Conservation (phyloP, 176 grass and related monocot genomes). For the Rhynchospora pubera region DNA sequence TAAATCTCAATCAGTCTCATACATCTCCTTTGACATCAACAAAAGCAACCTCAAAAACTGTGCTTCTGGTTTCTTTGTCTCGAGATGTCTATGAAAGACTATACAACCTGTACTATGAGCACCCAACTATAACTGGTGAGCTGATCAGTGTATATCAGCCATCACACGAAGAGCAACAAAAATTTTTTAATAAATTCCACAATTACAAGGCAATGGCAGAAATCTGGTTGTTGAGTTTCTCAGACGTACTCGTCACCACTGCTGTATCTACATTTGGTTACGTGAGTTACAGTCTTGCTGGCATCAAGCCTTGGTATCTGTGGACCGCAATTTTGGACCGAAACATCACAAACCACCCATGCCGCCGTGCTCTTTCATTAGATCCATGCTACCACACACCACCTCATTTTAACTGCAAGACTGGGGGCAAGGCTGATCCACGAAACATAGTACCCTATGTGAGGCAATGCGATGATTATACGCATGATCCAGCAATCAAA, state of each 20-base stretch:
- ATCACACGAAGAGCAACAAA: slow-evolving; percentile 39
- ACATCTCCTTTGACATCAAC: background rate
- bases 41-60: slow-evolving; percentile 21
- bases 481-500: slow-evolving; percentile 20
- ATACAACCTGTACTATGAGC: slow-evolving; percentile 28
- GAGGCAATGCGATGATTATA: slow-evolving; percentile 41
- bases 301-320: slow-evolving; percentile 46
- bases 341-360: slow-evolving; percentile 24
- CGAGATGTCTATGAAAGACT: slow-evolving; percentile 43
- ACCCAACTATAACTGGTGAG: slow-evolving; percentile 19
- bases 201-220: slow-evolving; percentile 61
- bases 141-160: slow-evolving; percentile 56
- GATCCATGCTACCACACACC: slow-evolving; percentile 53
- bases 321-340: background rate
- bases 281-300: slow-evolving; percentile 42
- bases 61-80: slow-evolving; percentile 41
- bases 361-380: slow-evolving; percentile 20
- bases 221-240: slow-evolving; percentile 50
- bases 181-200: slow-evolving; percentile 25
- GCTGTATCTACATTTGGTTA: slow-evolving; percentile 52
- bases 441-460: slow-evolving; percentile 26
- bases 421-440: slow-evolving; percentile 6
- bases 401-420: slow-evolving; percentile 32
- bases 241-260: slow-evolving; percentile 28
- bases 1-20: background rate